Evolutionary conservation across 2,329 filamentous ascomycete species (phyloP).

Genomic region (Nemania sp.): DNA sequence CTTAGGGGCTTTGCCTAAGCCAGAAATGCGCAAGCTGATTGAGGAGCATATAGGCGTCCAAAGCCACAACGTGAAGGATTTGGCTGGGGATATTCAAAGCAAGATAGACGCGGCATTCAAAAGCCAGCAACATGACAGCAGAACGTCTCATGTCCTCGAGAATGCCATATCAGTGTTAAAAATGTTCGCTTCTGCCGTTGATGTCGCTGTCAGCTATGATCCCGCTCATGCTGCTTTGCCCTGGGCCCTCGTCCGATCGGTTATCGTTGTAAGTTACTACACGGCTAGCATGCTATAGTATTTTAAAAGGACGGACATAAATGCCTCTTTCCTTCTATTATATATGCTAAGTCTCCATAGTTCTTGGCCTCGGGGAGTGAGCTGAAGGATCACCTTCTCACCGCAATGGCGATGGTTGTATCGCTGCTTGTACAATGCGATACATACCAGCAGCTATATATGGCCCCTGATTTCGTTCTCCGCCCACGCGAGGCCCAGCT

Average conservation of each 20-base stretch:
- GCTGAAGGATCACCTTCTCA: slow-evolving; percentile 10
- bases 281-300: neutral
- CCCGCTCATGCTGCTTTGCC: slow-evolving; percentile 30
- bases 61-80: neutral
- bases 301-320: neutral
- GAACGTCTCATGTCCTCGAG: neutral
- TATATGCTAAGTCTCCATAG: neutral
- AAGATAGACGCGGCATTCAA: neutral
- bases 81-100: slow-evolving; percentile 1
- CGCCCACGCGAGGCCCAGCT: neutral
- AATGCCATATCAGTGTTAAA: slow-evolving; percentile 8
- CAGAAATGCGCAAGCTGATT: neutral
- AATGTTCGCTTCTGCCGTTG: slow-evolving; percentile 13
- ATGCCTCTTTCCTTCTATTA: neutral
- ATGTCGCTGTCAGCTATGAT: slow-evolving; percentile 26
- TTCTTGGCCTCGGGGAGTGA: neutral
- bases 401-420: slow-evolving; percentile 9
- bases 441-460: slow-evolving; percentile 24
- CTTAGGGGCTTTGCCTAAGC: neutral
- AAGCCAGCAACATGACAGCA: slow-evolving; percentile 5
- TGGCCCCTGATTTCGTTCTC: slow-evolving; percentile 11
- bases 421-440: slow-evolving; percentile 25
- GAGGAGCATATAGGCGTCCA: neutral
- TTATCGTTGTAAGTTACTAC: slow-evolving; percentile 18
- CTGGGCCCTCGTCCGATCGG: slow-evolving; percentile 27